phyloP scores from a whole-genome alignment of 2,329 filamentous ascomycete genomes.

The Penicillium sp. region DNA sequence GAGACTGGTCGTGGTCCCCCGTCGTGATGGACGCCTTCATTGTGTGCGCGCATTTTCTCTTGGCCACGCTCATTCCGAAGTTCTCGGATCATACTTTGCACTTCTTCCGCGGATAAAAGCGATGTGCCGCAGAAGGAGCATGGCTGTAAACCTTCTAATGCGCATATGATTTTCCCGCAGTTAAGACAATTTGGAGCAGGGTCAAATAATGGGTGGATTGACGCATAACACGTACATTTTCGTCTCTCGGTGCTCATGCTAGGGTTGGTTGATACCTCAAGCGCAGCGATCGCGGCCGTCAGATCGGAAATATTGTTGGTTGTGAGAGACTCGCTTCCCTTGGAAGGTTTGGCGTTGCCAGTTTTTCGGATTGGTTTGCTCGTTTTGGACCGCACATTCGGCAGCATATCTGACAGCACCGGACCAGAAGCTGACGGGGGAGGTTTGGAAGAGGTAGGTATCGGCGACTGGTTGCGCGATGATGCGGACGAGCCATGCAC shows the following conservation, averaged over 20 bases:
- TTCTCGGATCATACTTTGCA: constrained; percentile 81
- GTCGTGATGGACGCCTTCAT: constrained; percentile 49
- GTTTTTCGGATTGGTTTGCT: constrained; percentile 69
- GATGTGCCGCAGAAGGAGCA: constrained; percentile 86
- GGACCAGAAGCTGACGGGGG: constrained; percentile 72
- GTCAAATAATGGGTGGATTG: constrained; percentile 81
- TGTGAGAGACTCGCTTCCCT: constrained; percentile 35
- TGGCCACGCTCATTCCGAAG: constrained; percentile 81
- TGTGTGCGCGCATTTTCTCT: constrained; percentile 81
- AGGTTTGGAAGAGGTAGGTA: constrained; percentile 39
- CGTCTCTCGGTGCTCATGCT: constrained; percentile 64
- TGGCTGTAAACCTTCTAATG: constrained; percentile 88
- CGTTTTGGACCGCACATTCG: constrained; percentile 59
- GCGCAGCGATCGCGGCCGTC: constrained; percentile 76
- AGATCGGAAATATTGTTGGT: constrained; percentile 56
- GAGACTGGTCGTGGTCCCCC: constrained; percentile 29
- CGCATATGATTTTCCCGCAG: constrained; percentile 93
- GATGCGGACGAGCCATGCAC: constrained; percentile 45
- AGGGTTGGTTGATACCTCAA: constrained; percentile 92
- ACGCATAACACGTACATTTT: constrained; percentile 81
- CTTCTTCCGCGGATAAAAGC: constrained; percentile 69
- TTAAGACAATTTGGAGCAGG: constrained; percentile 89
- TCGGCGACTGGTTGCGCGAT: constrained; percentile 45
- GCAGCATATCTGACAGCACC: constrained; percentile 73
- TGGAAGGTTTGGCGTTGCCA: constrained; percentile 71